Evolutionary conservation across 495 filamentous ascomycete genomes (phyloP).

Genomic region (Tuber borchii): DNA sequence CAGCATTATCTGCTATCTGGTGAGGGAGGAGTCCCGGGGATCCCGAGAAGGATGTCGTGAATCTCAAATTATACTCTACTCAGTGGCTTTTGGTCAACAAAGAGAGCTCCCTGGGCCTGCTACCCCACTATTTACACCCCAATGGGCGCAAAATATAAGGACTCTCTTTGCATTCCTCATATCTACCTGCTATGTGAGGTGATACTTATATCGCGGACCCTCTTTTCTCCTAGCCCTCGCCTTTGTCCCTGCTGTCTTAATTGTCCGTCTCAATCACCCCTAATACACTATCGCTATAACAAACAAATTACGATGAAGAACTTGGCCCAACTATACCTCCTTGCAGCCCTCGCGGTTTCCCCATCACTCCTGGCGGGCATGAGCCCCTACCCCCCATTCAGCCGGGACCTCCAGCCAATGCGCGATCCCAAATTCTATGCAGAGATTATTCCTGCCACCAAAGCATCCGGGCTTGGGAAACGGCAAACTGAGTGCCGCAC

Average conservation of each 20-base stretch:
- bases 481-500: slow-evolving; percentile 3
- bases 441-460: background rate
- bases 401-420: background rate
- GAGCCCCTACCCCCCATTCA: background rate
- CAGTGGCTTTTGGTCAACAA: background rate
- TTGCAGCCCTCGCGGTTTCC: background rate
- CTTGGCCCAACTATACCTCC: background rate
- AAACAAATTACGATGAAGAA: background rate
- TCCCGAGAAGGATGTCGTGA: background rate
- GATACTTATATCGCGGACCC: background rate
- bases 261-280: background rate
- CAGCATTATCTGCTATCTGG: background rate
- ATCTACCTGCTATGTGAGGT: background rate
- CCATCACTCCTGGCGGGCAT: background rate
- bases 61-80: background rate
- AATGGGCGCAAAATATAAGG: background rate
- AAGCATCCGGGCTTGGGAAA: background rate
- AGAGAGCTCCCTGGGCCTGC: background rate
- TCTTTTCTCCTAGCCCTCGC: background rate
- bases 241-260: background rate
- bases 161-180: background rate
- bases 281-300: background rate
- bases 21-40: background rate
- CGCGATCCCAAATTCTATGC: background rate
- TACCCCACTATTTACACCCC: too few relatives aligned